phyloP scores from a whole-genome alignment of 305 asterid genomes.

The Fraxinus sp. region DNA sequence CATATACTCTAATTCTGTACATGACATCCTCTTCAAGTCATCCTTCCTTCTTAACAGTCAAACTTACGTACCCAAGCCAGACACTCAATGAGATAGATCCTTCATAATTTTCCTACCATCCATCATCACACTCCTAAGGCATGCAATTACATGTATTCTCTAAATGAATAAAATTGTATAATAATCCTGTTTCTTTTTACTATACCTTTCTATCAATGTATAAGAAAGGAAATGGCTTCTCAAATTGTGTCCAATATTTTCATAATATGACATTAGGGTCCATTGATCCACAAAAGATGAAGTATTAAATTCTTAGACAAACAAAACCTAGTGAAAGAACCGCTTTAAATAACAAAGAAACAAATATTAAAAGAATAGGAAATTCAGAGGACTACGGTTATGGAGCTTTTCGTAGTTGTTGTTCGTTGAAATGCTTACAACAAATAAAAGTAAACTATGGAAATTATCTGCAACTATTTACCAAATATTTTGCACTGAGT shows the following conservation, averaged over 20 bases:
- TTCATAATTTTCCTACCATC: not conserved
- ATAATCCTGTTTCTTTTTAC: not conserved
- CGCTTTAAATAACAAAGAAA: not conserved
- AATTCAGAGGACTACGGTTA: slow-evolving; percentile 2
- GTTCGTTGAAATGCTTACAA: slow-evolving; percentile 37
- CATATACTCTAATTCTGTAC: too few species aligned
- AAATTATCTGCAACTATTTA: not conserved
- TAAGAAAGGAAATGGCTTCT: not conserved
- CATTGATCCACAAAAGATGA: slow-evolving; percentile 19
- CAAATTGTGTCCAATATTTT: not conserved
- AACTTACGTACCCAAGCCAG: not conserved
- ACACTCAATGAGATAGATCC: not conserved
- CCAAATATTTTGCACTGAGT: slow-evolving; percentile 30
- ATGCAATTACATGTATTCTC: not conserved
- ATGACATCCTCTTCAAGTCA: not conserved
- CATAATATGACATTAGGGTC: not conserved
- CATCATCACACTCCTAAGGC: not conserved
- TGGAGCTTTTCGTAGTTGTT: slow-evolving; percentile 24
- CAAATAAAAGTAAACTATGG: not conserved
- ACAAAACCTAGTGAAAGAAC: not conserved
- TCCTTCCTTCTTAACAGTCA: not conserved
- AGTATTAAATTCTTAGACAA: not conserved
- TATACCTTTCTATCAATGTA: not conserved
- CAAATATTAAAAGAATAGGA: not conserved
- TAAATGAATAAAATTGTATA: not conserved